Conservation (phyloP, 2,329 filamentous ascomycete species). For the Dendryphion nanum region DNA sequence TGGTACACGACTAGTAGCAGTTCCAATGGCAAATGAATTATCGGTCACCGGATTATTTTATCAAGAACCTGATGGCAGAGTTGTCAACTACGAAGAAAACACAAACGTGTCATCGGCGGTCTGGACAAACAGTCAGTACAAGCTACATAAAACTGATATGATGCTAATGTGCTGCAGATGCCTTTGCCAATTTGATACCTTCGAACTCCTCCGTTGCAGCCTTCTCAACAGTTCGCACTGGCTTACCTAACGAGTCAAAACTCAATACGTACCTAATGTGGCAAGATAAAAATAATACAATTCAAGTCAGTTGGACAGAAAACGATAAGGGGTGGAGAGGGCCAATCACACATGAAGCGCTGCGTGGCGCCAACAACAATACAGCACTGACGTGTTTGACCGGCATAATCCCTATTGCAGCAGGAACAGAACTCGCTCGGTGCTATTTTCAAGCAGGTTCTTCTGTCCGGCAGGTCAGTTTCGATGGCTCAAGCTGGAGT, state of each 20-base stretch:
- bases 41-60: slow-evolving; percentile 13
- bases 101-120: slow-evolving; percentile 1
- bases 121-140: slow-evolving; percentile 14
- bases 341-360: slow-evolving; percentile 11
- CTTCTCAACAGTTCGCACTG: slow-evolving; percentile 12
- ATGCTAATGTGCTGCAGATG: too few relatives aligned
- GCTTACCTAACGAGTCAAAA: slow-evolving; percentile 1
- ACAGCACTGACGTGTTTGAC: slow-evolving; percentile 16
- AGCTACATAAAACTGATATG: too few relatives aligned
- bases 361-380: slow-evolving; percentile 13
- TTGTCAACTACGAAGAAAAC: slow-evolving; percentile 11
- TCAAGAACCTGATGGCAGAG: slow-evolving; percentile 9
- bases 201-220: slow-evolving; percentile 11
- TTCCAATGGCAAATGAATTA: slow-evolving; percentile 12
- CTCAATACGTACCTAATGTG: slow-evolving; percentile 15
- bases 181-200: slow-evolving; percentile 12
- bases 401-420: slow-evolving; percentile 11
- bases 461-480: slow-evolving; percentile 14
- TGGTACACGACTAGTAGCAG: slow-evolving; percentile 10
- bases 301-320: slow-evolving; percentile 16
- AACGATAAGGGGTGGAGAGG: slow-evolving; percentile 14
- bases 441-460: slow-evolving; percentile 20
- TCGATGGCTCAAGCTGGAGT: slow-evolving; percentile 15
- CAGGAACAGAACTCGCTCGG: slow-evolving; percentile 12
- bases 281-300: slow-evolving; percentile 12